Percentiles rank a stretch among this genome's conserved stretches.
Conservation (phyloP, 23 red algal species). For the Gracilaria vermiculophylla region DNA sequence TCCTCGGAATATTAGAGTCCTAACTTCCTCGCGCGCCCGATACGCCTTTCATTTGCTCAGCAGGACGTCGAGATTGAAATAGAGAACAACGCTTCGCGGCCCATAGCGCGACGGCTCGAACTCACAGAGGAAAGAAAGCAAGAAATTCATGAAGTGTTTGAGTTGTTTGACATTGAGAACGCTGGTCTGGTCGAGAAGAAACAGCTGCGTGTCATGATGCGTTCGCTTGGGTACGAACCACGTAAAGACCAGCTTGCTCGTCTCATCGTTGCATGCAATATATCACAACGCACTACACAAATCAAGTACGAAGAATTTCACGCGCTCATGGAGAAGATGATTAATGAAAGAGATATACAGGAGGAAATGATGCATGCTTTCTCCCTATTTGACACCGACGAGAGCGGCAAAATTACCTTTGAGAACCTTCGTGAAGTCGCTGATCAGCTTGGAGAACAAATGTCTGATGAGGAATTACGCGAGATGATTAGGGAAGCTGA, state of each 20-base stretch:
- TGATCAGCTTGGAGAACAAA: conserved; percentile 64
- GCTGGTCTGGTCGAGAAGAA: conserved; percentile 52
- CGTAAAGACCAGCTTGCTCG: conserved; percentile 63
- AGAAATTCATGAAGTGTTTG: conserved; percentile 75
- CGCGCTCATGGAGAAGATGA: conserved; percentile 39
- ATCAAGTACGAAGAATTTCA: conserved; percentile 70
- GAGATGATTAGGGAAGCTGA: conserved; percentile 80
- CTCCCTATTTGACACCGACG: conserved; percentile 63
- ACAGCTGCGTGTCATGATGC: conserved; percentile 75
- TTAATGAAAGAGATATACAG: conserved; percentile 72
- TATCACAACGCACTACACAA: conserved; percentile 24
- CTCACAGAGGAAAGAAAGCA: conserved; percentile 70
- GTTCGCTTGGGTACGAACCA: conserved; percentile 61
- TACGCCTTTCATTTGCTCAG: too few relatives aligned
- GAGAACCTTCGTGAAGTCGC: conserved; percentile 60
- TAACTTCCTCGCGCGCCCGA: background rate
- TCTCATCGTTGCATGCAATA: conserved; percentile 30
- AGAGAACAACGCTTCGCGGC: conserved; percentile 30
- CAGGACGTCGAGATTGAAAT: conserved; percentile 42
- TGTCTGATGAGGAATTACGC: conserved; percentile 57
- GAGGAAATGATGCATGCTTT: conserved; percentile 81
- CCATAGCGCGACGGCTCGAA: conserved; percentile 49
- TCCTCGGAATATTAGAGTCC: background rate
- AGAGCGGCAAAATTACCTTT: conserved; percentile 69
- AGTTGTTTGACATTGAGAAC: conserved; percentile 53